Conservation (phyloP, 805 yeast species). For the Lipomyces chichibuensis region DNA sequence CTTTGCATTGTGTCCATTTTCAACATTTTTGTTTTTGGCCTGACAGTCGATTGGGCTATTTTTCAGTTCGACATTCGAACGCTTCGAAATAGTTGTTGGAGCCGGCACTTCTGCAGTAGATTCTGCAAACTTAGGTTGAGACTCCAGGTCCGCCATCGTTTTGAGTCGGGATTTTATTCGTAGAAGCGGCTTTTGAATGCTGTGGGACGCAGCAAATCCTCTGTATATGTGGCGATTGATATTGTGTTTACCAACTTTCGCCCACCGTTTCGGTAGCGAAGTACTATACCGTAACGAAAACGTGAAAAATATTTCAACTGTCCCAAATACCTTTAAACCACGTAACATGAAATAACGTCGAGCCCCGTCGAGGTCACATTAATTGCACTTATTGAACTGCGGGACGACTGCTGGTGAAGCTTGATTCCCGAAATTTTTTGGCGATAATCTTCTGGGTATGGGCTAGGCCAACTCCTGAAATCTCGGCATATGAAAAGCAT, state of each 20-base stretch:
- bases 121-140: not conserved
- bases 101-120: not conserved
- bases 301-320: not conserved
- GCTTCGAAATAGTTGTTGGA: not conserved
- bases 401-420: not conserved
- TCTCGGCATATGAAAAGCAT: not conserved
- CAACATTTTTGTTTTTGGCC: not conserved
- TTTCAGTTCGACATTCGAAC: not conserved
- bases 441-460: not conserved
- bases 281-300: not conserved
- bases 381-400: too few species aligned
- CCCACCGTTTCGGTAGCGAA: not conserved
- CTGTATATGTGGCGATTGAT: not conserved
- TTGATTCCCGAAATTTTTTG: not conserved
- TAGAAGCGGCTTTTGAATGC: not conserved
- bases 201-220: too few species aligned
- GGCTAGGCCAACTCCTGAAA: not conserved
- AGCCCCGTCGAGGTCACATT: not conserved
- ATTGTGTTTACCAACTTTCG: not conserved
- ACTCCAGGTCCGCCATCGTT: not conserved
- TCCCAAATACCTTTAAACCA: not conserved
- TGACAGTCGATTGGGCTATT: not conserved
- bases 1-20: slow-evolving; percentile 1
- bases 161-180: not conserved
- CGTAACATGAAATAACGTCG: not conserved